These are phyloP conservation scores for Recurvomyces mirabilis DNA, from an alignment of 495 filamentous ascomycete genomes.

Conservation along the genomic window DNA sequence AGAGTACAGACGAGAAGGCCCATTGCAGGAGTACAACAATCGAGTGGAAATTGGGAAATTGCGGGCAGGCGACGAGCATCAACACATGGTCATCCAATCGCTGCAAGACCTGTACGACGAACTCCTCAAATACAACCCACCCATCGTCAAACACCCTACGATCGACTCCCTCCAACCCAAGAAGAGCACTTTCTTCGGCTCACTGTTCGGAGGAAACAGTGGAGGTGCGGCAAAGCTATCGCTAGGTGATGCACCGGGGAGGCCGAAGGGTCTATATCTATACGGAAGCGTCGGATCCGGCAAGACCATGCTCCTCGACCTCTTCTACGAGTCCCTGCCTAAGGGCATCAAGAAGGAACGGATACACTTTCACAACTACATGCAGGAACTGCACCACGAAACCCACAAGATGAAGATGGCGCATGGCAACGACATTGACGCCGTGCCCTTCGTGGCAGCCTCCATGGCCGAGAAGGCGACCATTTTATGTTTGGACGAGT, in stretches of 20 bases:
- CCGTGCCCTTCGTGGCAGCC: constrained; percentile 82
- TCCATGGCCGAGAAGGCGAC: constrained; percentile 76
- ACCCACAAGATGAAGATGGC: constrained; percentile 81
- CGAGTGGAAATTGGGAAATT: constrained; percentile 61
- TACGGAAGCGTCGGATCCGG: constrained; percentile 96
- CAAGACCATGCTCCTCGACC: constrained; percentile 99
- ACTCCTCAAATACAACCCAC: constrained; percentile 61
- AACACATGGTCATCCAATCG: constrained; percentile 77
- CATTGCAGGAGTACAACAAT: constrained; percentile 74
- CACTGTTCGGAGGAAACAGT: constrained; percentile 57
- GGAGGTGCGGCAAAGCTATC: constrained; percentile 20
- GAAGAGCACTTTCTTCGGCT: constrained; percentile 57
- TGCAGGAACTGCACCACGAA: constrained; percentile 94
- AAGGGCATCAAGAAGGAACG: constrained; percentile 77
- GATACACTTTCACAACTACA: constrained; percentile 99
- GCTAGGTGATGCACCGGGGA: constrained; percentile 32
- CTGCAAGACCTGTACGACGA: constrained; percentile 84
- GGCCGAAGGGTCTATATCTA: constrained; percentile 87
- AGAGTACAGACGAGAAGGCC: constrained; percentile 38
- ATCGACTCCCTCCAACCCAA: constrained; percentile 55
- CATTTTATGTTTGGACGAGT: constrained; percentile 96
- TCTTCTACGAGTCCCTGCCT: constrained; percentile 93
- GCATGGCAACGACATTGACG: constrained; percentile 84
- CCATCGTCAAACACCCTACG: constrained; percentile 62
- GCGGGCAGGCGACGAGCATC: constrained; percentile 80